Conservation (phyloP, 257 asterid genomes). For the Nicotiana obtusifolia region DNA sequence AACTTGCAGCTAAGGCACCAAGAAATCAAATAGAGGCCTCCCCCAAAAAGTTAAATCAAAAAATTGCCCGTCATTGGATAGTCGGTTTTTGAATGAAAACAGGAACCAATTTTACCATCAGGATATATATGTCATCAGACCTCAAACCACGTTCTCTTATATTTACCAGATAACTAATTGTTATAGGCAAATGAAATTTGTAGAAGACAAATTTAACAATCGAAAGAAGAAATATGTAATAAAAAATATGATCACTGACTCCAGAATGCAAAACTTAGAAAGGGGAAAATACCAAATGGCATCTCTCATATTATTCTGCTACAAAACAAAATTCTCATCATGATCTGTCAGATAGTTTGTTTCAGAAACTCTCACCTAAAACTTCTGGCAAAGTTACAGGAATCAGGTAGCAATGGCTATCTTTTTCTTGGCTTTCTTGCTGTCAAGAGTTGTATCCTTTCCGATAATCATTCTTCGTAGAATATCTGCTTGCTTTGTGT, state of each 20-base stretch:
- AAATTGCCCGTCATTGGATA: too few relatives aligned
- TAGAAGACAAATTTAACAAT: background rate
- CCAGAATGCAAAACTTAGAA: background rate
- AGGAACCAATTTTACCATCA: background rate
- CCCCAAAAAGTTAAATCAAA: background rate
- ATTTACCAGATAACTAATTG: background rate
- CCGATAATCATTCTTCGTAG: slow-evolving; percentile 59
- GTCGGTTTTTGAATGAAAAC: too few relatives aligned
- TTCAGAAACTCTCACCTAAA: slow-evolving; percentile 25
- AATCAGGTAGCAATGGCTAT: slow-evolving; percentile 26
- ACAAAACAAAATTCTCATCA: background rate
- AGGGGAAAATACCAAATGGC: background rate
- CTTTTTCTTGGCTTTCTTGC: slow-evolving; percentile 60
- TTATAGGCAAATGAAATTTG: background rate
- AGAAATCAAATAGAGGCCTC: background rate
- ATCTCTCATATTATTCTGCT: slow-evolving; percentile 3
- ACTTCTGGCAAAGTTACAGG: background rate
- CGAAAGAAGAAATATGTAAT: background rate
- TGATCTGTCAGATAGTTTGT: background rate
- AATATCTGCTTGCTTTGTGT: slow-evolving; percentile 83
- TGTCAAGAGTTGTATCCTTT: slow-evolving; percentile 26
- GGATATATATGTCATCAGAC: background rate
- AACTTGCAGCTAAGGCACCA: too few relatives aligned
- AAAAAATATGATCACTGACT: background rate
- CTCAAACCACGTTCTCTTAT: background rate